Evolutionary conservation across 2,329 filamentous ascomycete genomes (phyloP), one percentile per base, ranked within the genome.

Genomic region (Diaporthe australafricana): DNA sequence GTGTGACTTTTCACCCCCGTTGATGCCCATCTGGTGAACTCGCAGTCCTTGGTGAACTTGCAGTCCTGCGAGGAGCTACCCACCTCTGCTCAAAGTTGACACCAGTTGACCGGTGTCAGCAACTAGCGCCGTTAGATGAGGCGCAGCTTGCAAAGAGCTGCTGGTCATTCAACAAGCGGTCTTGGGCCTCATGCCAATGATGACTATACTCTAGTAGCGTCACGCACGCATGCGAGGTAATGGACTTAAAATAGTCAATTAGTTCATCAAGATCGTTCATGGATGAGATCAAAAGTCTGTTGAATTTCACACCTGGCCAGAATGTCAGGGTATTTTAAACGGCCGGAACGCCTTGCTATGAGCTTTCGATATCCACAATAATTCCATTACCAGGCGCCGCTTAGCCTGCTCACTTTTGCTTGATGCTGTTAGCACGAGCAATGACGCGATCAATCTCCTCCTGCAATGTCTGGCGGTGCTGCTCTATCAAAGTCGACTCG

Each of bases 381-480:
- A 30, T 52, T 52, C 25, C 25, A 52, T 20, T 52, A 30, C 48
- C 25, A 30, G 14, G 14, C 16, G 25, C 14, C 42, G 16, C 48
- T 16, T 16, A 30, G 25, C 9, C 48, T 27, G 17, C 30, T 55
- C 17, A 55, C 17, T 55, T 55, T 35, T 55, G 52, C 30, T 55
- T 55, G 52, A 55, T 55, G 52, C 52, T 55, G 20, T 55, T 55
- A 55, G 52, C 52, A n/a, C 52, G 52, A 55, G 17, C 27, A 35
- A 55, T 35, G 27, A 55, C 52, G 14, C 52, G 52, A 35, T 55
- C 30, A 11, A 55, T 35, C 30, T 55, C 52, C 52, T 55, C 52
- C 52, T 35, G 52, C 52, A 55, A 35, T 12, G 52, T 35, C 3
- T 55, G 52, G 6, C 52, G 52, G 52, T 55, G 52, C 30, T 55